Evolutionary conservation across 306 rosid species (phyloP).

Genomic region (Betula pendula): DNA sequence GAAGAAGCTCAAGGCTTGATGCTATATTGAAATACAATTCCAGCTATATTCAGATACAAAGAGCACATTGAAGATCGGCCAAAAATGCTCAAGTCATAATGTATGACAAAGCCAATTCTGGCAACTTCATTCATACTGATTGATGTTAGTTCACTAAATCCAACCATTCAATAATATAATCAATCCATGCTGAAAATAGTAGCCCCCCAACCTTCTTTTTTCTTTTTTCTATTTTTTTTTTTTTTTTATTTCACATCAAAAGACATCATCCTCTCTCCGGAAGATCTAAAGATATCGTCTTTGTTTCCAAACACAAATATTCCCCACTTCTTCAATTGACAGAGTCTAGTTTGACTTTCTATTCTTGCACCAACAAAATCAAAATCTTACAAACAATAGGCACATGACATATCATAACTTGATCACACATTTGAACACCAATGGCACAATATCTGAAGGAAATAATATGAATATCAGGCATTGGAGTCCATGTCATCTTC

Average conservation of each 20-base stretch:
- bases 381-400: conserved; percentile 24
- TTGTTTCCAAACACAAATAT: neutral
- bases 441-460: conserved; percentile 11
- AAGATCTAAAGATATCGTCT: neutral
- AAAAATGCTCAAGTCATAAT: neutral
- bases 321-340: neutral
- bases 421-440: conserved; percentile 28
- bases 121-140: neutral
- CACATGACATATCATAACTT: conserved; percentile 10
- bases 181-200: neutral
- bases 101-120: neutral
- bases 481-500: conserved; percentile 50
- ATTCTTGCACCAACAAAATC: conserved; percentile 31
- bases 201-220: no score
- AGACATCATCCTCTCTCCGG: neutral
- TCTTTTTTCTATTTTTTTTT: no score
- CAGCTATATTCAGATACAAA: neutral
- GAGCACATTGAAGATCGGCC: neutral
- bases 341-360: conserved; percentile 18
- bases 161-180: neutral
- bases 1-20: neutral
- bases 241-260: neutral
- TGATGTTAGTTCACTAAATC: neutral
- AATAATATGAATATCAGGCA: conserved; percentile 14
- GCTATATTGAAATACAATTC: neutral